Base-by-base conservation (phyloP, 257 asterid genomes). In the Anisodus acutangulus region DNA sequence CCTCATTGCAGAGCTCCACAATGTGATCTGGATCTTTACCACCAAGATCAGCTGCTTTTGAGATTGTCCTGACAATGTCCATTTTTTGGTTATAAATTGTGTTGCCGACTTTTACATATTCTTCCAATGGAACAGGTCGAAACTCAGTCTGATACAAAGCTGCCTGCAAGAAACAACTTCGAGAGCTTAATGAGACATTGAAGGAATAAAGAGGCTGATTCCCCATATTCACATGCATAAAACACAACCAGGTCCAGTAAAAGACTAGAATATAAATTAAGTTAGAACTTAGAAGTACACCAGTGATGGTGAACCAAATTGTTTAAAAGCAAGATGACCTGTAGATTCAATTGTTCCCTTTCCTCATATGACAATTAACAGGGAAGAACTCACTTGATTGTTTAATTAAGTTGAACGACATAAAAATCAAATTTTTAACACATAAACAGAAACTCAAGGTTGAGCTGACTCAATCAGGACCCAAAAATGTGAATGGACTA, bases 21-120 rank as follows among this genome's bases (percentile, higher is more conserved):
- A 96, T 85, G 86, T 96, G 99, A 89, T 96, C 99, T 6, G 99
- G 99, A 90, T 96, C 98, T 89, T 91, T 96, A 85, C 98, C 98
- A 83, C 95, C 94, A 83, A 94, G 91, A 54, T 90, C 94, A 78
- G 98, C 95, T 71, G 37, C 85, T 89, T 91, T 96, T 8, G 97
- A 90, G 71, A 96, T 86, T 76, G 94, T 92, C 90, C 97, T 89
- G 39, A 96, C 92, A 78, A 91, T 88, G 76, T 90, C 91, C 98
- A 96, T 92, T 82, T 92, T 90, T 89, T 90, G 95, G 91, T 90
- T 91, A 83, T 94, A 96, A 85, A 96, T 90, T 80, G 94, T 84
- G 85, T 86, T 90, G 10, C 98, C 99, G 84, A 96, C 88, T 91
- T 96, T 96, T 78, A 96, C 89, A 88, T 91, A 94, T 86, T 96